phyloP scores from a whole-genome alignment of 31 red algal genomes.

The Porphyra umbilicalis region DNA sequence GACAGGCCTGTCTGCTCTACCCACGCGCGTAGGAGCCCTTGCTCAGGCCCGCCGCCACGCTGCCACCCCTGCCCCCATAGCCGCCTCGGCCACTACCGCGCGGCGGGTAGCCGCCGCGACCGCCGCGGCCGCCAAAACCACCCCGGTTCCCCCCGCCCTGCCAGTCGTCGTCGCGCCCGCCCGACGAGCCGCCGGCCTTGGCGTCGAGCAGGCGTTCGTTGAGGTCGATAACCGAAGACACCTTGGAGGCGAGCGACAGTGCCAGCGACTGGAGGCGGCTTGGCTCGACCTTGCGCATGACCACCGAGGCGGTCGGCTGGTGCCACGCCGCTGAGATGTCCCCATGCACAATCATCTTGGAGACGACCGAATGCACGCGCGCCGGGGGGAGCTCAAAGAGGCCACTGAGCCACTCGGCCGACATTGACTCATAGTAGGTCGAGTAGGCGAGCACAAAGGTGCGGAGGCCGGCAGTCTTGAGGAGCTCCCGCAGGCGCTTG shows the following conservation, averaged over 20 bases:
- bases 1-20: too few relatives aligned
- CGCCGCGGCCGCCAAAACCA: conserved; percentile 22
- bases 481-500: conserved; percentile 44
- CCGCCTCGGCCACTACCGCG: background rate
- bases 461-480: conserved; percentile 77
- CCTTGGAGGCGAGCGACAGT: conserved; percentile 69
- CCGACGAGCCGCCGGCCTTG: conserved; percentile 48
- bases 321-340: conserved; percentile 90
- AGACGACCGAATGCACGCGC: conserved; percentile 83
- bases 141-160: conserved; percentile 63
- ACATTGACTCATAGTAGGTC: conserved; percentile 78
- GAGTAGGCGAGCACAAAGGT: conserved; percentile 93
- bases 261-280: conserved; percentile 82
- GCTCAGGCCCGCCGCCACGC: background rate
- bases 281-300: conserved; percentile 74
- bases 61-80: background rate
- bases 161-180: conserved; percentile 45
- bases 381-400: conserved; percentile 71
- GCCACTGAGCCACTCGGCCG: conserved; percentile 37
- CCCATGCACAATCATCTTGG: conserved; percentile 94
- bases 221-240: conserved; percentile 76
- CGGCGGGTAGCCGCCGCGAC: background rate
- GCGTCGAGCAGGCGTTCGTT: conserved; percentile 95
- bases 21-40: background rate
- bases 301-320: conserved; percentile 79